These are phyloP conservation scores for Phytopythium delawarense DNA, from an alignment of 352 stramenopile species.

Conservation along the genomic window DNA sequence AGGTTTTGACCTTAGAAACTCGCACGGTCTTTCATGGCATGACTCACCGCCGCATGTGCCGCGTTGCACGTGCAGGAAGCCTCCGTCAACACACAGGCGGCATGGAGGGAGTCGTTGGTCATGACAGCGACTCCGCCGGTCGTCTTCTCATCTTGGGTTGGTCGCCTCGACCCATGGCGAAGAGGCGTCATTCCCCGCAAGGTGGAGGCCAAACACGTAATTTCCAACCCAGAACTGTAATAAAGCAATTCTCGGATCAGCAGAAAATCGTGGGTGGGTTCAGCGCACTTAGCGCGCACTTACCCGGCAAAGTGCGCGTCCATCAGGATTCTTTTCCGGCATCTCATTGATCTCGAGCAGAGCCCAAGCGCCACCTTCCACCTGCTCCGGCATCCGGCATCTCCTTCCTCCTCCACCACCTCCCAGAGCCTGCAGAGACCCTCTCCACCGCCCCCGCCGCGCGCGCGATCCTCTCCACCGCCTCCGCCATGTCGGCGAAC, in stretches of 20 bases:
- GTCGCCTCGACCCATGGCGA: no score
- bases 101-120: no score
- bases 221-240: neutral
- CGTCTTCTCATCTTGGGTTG: no score
- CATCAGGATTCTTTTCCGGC: neutral
- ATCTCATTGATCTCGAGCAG: neutral
- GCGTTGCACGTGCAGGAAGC: no score
- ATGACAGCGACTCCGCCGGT: neutral
- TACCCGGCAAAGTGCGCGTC: neutral
- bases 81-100: no score
- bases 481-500: slow-evolving; percentile 15
- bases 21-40: no score
- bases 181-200: neutral
- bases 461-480: slow-evolving; percentile 19
- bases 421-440: neutral
- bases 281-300: neutral
- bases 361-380: neutral
- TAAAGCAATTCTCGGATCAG: neutral
- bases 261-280: neutral
- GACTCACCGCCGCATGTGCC: no score
- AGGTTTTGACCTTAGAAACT: neutral
- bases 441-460: neutral
- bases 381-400: neutral
- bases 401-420: neutral
- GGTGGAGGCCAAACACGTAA: no score